Base-by-base conservation (phyloP, 257 asterid species). In the Rehmannia glutinosa region DNA sequence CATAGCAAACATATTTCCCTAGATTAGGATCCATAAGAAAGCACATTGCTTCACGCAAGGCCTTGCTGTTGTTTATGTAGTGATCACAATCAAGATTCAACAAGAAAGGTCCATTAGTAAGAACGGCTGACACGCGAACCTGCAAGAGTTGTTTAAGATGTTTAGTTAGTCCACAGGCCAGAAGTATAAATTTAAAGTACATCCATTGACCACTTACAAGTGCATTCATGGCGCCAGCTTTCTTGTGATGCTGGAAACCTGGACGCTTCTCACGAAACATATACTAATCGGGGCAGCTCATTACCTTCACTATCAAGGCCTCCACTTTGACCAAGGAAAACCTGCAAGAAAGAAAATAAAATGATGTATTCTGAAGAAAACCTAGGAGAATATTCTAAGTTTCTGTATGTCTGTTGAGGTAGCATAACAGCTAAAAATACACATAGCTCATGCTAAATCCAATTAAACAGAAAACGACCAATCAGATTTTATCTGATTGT, bases 51-150 rank as follows among this genome's bases (percentile, higher is more conserved):
- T 91, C 98, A 30, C 98, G 84, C 83, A 91, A 65, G 27, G 98
- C 98, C n/a, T n/a, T n/a, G n/a, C n/a, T n/a, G n/a, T n/a, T n/a
- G n/a, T n/a, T n/a, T n/a, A n/a, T n/a, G n/a, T 91, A 91, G 63
- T 91, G 98, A 87, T 91, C 98, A 81, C 98, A 91, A 71, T 91
- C 98, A 74, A 91, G 96, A 89, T 91, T 91, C 84, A 91, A 78
- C 88, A 91, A 49, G 88, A 91, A 91, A 68, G 98, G 98, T 46
- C 96, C 98, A 77, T 91, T 91, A 27, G 98, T 88, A 66, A 89
- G 96, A 80, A 91, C 98, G 6, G 98, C 98, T 15, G 98, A 91
- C 41, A 91, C 98, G 11, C 98, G 95, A 73, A 91, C 98, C 98
- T 91, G 84, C 69, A 19, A 47, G 69, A 39, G 41, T 54, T 59